Percentiles rank a stretch among this genome's conserved stretches.
These are phyloP conservation scores for Blyttiomyces sp. DNA, from an alignment of 371 early-diverging fungal genomes.

Conservation along the genomic window DNA sequence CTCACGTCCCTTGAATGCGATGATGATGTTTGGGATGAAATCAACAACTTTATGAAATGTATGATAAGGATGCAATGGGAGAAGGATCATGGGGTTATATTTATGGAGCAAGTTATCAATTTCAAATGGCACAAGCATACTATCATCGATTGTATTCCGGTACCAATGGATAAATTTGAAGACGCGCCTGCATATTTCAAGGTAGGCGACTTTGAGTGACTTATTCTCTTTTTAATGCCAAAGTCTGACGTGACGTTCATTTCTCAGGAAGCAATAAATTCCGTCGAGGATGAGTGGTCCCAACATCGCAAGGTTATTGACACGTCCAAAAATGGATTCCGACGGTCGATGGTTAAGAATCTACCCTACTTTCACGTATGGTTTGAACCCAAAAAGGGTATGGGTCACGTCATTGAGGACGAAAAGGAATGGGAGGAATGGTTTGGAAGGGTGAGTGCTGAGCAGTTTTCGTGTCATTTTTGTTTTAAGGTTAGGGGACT, in stretches of 20 bases:
- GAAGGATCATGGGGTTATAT: conserved; percentile 66
- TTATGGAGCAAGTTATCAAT: conserved; percentile 84
- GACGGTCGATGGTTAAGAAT: conserved; percentile 44
- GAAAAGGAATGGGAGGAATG: conserved; percentile 69
- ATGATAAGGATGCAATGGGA: conserved; percentile 81
- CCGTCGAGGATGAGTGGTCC: conserved; percentile 83
- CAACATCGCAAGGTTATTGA: conserved; percentile 87
- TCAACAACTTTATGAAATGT: conserved; percentile 93
- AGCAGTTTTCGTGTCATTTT: not conserved
- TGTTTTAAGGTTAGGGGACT: not conserved
- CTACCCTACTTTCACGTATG: conserved; percentile 96
- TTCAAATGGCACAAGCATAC: conserved; percentile 74
- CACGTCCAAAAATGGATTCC: conserved; percentile 56
- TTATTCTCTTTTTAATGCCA: not conserved
- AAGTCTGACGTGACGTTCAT: not conserved
- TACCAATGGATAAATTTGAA: conserved; percentile 72
- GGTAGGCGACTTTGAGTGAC: conserved; percentile 23
- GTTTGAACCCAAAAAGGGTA: conserved; percentile 83
- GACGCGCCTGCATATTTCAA: conserved; percentile 84
- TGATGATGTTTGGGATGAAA: conserved; percentile 91
- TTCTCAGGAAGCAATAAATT: conserved; percentile 68
- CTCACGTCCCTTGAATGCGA: conserved; percentile 79
- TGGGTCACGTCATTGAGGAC: conserved; percentile 95
- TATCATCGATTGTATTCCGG: conserved; percentile 85
- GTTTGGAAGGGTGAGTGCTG: conserved; percentile 63